Evolutionary conservation across 176 grass and related monocot species (phyloP).

Genomic region (Triticum aestivum): DNA sequence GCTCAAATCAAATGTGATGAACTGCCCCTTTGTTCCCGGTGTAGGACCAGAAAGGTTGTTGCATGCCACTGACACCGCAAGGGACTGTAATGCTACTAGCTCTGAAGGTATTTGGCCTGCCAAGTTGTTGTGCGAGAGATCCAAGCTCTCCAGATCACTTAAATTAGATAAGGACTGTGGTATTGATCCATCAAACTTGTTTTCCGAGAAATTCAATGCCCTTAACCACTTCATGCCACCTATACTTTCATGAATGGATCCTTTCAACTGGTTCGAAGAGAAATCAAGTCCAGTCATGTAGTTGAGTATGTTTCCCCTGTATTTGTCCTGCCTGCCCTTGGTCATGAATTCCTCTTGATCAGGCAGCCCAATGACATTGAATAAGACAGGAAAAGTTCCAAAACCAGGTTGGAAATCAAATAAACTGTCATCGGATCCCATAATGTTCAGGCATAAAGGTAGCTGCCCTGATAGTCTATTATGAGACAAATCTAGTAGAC

Average conservation of each 20-base stretch:
- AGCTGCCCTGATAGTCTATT: too few relatives aligned
- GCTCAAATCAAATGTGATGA: constrained; percentile 32
- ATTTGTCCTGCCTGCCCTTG: constrained; percentile 13
- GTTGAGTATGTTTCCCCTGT: constrained; percentile 16
- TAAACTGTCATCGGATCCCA: background rate
- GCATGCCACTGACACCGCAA: constrained; percentile 29
- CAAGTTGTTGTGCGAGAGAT: constrained; percentile 23
- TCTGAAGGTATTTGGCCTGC: constrained; percentile 30
- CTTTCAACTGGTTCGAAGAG: constrained; percentile 23
- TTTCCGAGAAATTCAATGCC: constrained; percentile 29
- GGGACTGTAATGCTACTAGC: background rate
- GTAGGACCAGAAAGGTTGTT: constrained; percentile 42
- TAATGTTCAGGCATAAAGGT: too few relatives aligned
- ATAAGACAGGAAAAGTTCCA: background rate
- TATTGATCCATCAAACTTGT: constrained; percentile 21
- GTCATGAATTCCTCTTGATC: constrained; percentile 31
- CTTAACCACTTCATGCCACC: constrained; percentile 30
- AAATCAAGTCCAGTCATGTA: constrained; percentile 13
- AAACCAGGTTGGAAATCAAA: constrained; percentile 20
- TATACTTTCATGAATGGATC: constrained; percentile 32
- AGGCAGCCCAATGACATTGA: background rate
- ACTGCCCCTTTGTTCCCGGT: constrained; percentile 29
- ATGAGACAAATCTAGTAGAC: too few relatives aligned
- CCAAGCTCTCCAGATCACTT: constrained; percentile 11
- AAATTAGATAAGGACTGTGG: constrained; percentile 16